phyloP scores from a whole-genome alignment of 106 monocot genomes.

The Dendrobium nobile region DNA sequence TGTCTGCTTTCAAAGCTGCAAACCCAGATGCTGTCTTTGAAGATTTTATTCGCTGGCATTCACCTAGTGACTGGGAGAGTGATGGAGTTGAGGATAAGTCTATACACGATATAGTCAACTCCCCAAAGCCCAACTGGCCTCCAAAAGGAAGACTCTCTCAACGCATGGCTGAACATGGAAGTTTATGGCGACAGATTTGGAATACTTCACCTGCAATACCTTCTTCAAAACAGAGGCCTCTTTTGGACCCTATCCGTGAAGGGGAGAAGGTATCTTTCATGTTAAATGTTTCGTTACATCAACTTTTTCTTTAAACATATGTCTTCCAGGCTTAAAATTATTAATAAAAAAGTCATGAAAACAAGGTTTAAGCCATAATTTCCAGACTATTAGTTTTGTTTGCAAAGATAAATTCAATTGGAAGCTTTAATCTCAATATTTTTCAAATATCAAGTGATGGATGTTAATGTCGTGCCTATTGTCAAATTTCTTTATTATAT shows the following conservation, averaged over 20 bases:
- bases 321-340: background rate
- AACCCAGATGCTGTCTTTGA: constrained; percentile 96
- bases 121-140: constrained; percentile 44
- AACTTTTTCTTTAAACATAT: background rate
- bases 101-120: constrained; percentile 4
- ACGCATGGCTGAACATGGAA: constrained; percentile 87
- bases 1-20: constrained; percentile 99
- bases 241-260: constrained; percentile 84
- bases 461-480: background rate
- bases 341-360: background rate
- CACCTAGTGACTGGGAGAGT: constrained; percentile 90
- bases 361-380: background rate
- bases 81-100: constrained; percentile 28
- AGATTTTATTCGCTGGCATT: constrained; percentile 99
- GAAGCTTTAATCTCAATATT: background rate
- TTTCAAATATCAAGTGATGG: background rate
- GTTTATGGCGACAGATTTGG: constrained; percentile 86
- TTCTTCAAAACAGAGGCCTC: constrained; percentile 68
- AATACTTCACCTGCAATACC: constrained; percentile 71
- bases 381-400: background rate
- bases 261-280: constrained; percentile 69
- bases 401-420: background rate
- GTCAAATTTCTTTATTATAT: background rate
- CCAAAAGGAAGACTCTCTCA: constrained; percentile 79
- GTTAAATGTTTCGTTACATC: background rate